phyloP scores from a whole-genome alignment of 2,329 filamentous ascomycete genomes.

The Epichloe sp. region DNA sequence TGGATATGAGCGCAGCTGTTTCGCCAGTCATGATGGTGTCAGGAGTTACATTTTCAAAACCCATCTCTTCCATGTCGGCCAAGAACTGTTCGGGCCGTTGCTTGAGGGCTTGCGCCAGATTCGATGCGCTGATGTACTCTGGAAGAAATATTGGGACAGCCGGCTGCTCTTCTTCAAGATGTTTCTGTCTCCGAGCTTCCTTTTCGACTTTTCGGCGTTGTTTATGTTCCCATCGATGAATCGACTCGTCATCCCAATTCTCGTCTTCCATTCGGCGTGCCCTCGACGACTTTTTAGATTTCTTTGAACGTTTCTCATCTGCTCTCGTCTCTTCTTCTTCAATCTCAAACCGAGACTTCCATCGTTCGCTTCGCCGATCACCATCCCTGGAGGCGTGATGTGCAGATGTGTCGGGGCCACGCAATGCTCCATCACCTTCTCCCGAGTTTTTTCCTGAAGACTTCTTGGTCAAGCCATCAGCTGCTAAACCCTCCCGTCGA shows the following conservation, averaged over 20 bases:
- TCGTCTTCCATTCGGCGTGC: slow-evolving; percentile 14
- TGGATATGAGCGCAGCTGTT: slow-evolving; percentile 76
- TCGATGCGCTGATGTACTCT: slow-evolving; percentile 81
- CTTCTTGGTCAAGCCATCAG: neutral
- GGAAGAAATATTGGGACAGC: slow-evolving; percentile 61
- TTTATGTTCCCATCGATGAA: slow-evolving; percentile 23
- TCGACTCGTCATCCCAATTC: slow-evolving; percentile 26
- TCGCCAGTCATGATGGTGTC: slow-evolving; percentile 85
- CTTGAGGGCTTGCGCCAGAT: slow-evolving; percentile 63
- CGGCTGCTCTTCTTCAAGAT: slow-evolving; percentile 27
- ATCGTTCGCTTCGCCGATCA: slow-evolving; percentile 10
- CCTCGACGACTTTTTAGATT: slow-evolving; percentile 10
- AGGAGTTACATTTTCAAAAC: slow-evolving; percentile 72
- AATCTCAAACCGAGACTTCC: slow-evolving; percentile 19
- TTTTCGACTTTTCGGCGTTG: slow-evolving; percentile 30
- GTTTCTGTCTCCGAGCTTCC: slow-evolving; percentile 25
- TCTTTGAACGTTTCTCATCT: slow-evolving; percentile 13
- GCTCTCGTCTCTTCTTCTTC: slow-evolving; percentile 12
- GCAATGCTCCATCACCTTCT: neutral
- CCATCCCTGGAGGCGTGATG: slow-evolving; percentile 2
- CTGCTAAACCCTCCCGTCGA: neutral
- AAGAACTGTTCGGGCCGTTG: slow-evolving; percentile 61
- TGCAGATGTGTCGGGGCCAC: neutral
- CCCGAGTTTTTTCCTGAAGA: neutral
- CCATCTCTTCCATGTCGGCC: slow-evolving; percentile 64